Evolutionary conservation across 768 basidiomycete species (phyloP), one percentile per base, ranked within the genome.

Genomic region (Boletus pseudo-olivaceus): DNA sequence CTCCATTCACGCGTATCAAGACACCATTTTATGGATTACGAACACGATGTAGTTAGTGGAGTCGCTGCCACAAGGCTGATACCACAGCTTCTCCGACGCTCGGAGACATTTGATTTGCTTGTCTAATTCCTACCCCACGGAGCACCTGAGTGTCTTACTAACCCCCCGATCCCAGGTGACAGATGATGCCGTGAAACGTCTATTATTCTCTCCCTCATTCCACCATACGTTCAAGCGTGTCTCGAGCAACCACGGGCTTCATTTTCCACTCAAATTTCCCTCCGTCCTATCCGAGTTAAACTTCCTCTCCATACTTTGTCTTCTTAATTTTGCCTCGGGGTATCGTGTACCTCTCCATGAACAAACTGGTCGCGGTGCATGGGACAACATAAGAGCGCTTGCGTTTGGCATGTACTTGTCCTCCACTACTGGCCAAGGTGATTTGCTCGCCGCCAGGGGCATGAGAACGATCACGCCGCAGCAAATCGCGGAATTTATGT

Each of bases 321-420:
- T 93, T 15, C 78, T 96, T 33, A 93, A 93, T 67, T 90, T 94
- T 67, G 88, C 80, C 5, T 90, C 88, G 1, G 89, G 88, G 34
- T 94, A 89, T 68, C 87, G 90, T 26, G 75, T 78, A 5, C 82
- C 86, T 5, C 77, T 95, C 37, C 90, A 90, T 68, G 70, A 72
- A 14, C 81, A 82, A 52, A 87, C 87, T 3, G 83, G 85, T 14
- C 83, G 90, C 39, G 91, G 92, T 20, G 90, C 90, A 57, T 93
- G 85, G 80, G 89, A 94, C 68, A 83, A 82, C 51, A 88, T 93
- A 63, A 80, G 87, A 48, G 85, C 83, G 3, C 79, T 95, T 47
- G 76, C 82, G 30, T 83, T 93, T 62, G 79, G 83, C 14, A 71
- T 91, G 58, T 91, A 86, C 70, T 76, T 94, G 57, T 77, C 82